Evolutionary conservation across 1,284 basidiomycete species (phyloP), one percentile per base, ranked within the genome.

Genomic region (Apiotrichum siamense): DNA sequence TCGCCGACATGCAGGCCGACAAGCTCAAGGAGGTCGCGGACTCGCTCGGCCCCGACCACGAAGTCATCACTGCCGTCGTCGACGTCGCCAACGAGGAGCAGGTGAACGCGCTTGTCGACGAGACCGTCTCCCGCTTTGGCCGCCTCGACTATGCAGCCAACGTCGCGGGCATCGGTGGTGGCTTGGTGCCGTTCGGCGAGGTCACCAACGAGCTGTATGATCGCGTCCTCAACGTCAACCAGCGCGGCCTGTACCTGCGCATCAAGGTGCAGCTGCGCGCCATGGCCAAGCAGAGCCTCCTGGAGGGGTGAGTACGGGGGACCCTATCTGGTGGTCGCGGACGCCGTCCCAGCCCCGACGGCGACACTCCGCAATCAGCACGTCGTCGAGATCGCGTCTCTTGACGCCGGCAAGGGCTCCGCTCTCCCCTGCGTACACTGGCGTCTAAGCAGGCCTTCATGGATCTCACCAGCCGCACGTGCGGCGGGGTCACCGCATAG

Each of bases 61-160:
- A 49, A 18, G 27, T 52, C 10, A 26, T 56, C 18, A 17, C 49
- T 1, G 20, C 49, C 20, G 45, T 52, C n/a, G 48, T 46, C 18
- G 49, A 59, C 54, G 55, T 61, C 3, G 43, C 50, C 21, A 38
- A 55, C 46, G 49, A 54, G 31, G 38, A 23, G 3, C 35, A 37
- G 13, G 54, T 61, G 9, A 47, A 52, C 43, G 35, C 26, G 18
- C 46, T 57, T 33, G 40, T 59, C 3, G 18, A 33, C 2, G 24
- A 21, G 3, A 47, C 50, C 0, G 46, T 53, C 3, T 27, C 41
- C 7, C 31, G 32, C 29, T 68, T 63, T 35, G 65, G 64, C 12
- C 57, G 65, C 15, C 35, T 68, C 25, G 66, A 68, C 53, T 66
- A 68, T 33, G 62, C 62, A 21, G 62, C 63, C 29, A 68, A 68